Evolutionary conservation across 2,329 filamentous ascomycete genomes (phyloP).

Genomic region (Chaetomiaceae sp.): DNA sequence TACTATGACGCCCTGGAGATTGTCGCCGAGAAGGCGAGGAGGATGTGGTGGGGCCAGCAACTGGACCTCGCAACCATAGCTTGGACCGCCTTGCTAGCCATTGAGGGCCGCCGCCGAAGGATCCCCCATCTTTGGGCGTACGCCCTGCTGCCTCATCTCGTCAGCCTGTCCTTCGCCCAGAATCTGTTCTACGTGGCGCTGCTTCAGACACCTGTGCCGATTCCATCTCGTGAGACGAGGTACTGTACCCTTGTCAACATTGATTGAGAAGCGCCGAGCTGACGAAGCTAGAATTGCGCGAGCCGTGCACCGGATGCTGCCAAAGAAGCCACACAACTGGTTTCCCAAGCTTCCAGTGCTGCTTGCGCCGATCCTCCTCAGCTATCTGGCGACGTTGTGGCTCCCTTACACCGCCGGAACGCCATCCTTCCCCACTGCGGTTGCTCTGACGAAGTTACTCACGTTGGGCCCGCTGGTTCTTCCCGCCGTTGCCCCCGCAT

Average conservation of each 20-base stretch:
- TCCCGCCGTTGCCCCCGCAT: slow-evolving; percentile 41
- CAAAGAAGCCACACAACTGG: slow-evolving; percentile 41
- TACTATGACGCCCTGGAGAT: slow-evolving; percentile 49
- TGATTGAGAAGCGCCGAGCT: background rate
- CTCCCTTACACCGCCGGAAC: slow-evolving; percentile 38
- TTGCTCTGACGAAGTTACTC: slow-evolving; percentile 30
- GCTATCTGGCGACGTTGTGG: slow-evolving; percentile 32
- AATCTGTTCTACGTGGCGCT: slow-evolving; percentile 58
- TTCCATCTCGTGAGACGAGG: slow-evolving; percentile 30
- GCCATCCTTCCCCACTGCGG: slow-evolving; percentile 32
- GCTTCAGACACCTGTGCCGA: slow-evolving; percentile 47
- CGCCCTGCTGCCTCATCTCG: slow-evolving; percentile 51
- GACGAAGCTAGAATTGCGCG: slow-evolving; percentile 20
- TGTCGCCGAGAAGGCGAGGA: slow-evolving; percentile 46
- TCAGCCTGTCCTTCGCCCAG: slow-evolving; percentile 55
- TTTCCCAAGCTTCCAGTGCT: slow-evolving; percentile 34
- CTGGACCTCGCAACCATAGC: slow-evolving; percentile 48
- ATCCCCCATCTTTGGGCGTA: slow-evolving; percentile 52
- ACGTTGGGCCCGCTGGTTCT: slow-evolving; percentile 42
- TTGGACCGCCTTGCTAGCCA: slow-evolving; percentile 51
- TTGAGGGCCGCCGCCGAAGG: slow-evolving; percentile 52
- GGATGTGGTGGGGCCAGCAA: slow-evolving; percentile 59
- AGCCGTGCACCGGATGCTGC: slow-evolving; percentile 25
- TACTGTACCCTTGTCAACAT: slow-evolving; percentile 17
- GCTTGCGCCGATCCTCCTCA: slow-evolving; percentile 30